Conservation (phyloP, 2,329 filamentous ascomycete genomes). For the Aspergillus sp. region DNA sequence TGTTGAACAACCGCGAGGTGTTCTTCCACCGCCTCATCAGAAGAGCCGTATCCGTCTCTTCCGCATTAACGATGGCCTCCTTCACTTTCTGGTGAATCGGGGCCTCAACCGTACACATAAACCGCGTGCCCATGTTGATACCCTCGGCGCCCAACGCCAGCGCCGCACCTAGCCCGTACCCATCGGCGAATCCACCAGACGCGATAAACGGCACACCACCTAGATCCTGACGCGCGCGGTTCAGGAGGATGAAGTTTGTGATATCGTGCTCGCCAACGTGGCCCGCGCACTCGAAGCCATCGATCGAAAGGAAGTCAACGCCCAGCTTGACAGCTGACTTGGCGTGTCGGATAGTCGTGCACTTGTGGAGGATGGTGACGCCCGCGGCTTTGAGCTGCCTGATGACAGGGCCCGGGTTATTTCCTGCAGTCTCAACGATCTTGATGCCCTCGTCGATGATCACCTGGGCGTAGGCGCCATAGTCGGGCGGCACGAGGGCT, state of each 20-base stretch:
- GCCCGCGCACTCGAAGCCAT: conserved; percentile 95
- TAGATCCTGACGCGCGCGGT: conserved; percentile 80
- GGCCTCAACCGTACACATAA: conserved; percentile 93
- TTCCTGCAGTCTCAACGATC: conserved; percentile 91
- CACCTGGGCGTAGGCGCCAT: conserved; percentile 84
- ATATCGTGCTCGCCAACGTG: conserved; percentile 56
- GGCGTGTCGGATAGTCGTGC: conserved; percentile 92
- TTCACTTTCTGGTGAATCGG: conserved; percentile 95
- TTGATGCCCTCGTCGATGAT: conserved; percentile 90
- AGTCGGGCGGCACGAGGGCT: conserved; percentile 85
- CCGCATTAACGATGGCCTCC: conserved; percentile 80
- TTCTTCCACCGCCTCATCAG: conserved; percentile 91
- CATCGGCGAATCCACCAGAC: conserved; percentile 92
- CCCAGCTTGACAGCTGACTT: conserved; percentile 89
- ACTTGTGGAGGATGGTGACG: conserved; percentile 88
- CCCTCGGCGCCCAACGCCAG: conserved; percentile 87
- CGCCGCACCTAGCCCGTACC: conserved; percentile 87
- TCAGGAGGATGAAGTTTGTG: conserved; percentile 66
- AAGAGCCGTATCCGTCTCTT: conserved; percentile 88
- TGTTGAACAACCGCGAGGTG: conserved; percentile 82
- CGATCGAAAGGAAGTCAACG: conserved; percentile 94
- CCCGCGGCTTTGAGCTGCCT: conserved; percentile 78
- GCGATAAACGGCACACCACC: conserved; percentile 83
- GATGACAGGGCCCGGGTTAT: conserved; percentile 88
- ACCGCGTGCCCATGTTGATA: conserved; percentile 97